Evolutionary conservation across 352 stramenopile genomes (phyloP).

Genomic region (Plasmopara viticola): DNA sequence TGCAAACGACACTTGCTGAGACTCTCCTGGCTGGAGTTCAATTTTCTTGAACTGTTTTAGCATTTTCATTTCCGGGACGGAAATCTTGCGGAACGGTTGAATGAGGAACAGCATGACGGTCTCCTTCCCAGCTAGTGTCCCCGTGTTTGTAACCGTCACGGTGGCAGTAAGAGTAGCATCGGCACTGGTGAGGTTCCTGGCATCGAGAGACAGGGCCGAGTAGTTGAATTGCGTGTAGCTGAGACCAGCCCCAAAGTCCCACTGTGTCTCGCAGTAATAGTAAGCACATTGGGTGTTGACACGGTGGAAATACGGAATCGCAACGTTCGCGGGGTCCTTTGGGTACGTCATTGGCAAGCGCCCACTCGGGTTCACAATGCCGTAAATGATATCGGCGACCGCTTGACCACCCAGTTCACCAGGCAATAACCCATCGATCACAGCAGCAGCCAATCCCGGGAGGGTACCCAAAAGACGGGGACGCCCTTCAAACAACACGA

Average conservation of each 20-base stretch:
- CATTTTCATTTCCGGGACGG: slow-evolving; percentile 66
- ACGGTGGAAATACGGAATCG: slow-evolving; percentile 65
- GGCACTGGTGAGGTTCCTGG: slow-evolving; percentile 25
- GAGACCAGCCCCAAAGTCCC: slow-evolving; percentile 55
- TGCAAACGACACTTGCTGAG: slow-evolving; percentile 28
- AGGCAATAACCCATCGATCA: slow-evolving; percentile 69
- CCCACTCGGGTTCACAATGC: slow-evolving; percentile 69
- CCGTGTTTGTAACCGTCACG: slow-evolving; percentile 67
- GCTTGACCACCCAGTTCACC: slow-evolving; percentile 70
- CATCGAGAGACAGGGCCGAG: slow-evolving; percentile 31
- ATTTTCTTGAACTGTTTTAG: slow-evolving; percentile 79
- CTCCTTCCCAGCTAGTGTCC: slow-evolving; percentile 49
- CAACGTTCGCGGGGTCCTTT: slow-evolving; percentile 42
- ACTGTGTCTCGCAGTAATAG: slow-evolving; percentile 44
- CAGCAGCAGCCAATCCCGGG: slow-evolving; percentile 41
- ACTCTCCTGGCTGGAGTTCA: slow-evolving; percentile 31
- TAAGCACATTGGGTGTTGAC: slow-evolving; percentile 40
- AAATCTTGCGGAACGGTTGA: slow-evolving; percentile 42
- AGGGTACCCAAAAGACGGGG: slow-evolving; percentile 59
- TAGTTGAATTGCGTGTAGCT: slow-evolving; percentile 68
- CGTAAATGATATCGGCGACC: slow-evolving; percentile 77
- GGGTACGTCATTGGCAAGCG: slow-evolving; percentile 78
- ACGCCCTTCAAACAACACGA: slow-evolving; percentile 71
- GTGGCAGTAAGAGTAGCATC: slow-evolving; percentile 14
- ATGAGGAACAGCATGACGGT: slow-evolving; percentile 72